Base-by-base conservation (phyloP, 768 basidiomycete genomes). In the Lentinus tigrinus region DNA sequence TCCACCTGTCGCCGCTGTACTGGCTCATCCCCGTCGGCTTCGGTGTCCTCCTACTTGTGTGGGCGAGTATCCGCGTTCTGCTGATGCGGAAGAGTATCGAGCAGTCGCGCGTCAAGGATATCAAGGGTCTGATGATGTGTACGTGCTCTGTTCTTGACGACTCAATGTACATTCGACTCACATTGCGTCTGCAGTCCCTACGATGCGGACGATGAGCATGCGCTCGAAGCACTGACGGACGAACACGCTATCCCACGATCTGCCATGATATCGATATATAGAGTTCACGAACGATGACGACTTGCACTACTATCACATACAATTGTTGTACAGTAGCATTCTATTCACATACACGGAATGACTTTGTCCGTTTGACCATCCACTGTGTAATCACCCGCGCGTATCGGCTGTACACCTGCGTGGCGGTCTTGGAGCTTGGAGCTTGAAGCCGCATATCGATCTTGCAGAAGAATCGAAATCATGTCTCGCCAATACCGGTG, bases 41-140 rank as follows among this genome's bases (percentile, higher is more conserved):
- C 56, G 87, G 86, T 26, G 62, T 76, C 11, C 53, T 87, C 48
- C 72, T 84, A 6, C 73, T 88, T 11, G 77, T 67, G 0, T 87
- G 85, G 85, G 72, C 85, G 17, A 82, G 80, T 11, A 60, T 88
- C 31, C 76, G 85, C 3, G 85, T 88, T 23, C 43, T 87, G 19
- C 56, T 88, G 36, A 65, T 86, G 57, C 72, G 84, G 37, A 85
- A 81, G 66, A 78, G 79, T 17, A 71, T 85, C 23, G 81, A 85
- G 64, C 75, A 78, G 47, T 68, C 78, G 61, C 78, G 75, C 59
- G 85, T 86, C 38, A 84, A 83, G 64, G 84, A 85, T 69, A 85
- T 88, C 63, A 81, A 79, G 57, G 85, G 85, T 2, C 70, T 88
- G 31, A 82, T 82, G 83, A 87, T 88, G 87, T 85, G 85, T 87